Evolutionary conservation across 495 filamentous ascomycete genomes (phyloP).

Genomic region (Aspergillus sclerotioniger): DNA sequence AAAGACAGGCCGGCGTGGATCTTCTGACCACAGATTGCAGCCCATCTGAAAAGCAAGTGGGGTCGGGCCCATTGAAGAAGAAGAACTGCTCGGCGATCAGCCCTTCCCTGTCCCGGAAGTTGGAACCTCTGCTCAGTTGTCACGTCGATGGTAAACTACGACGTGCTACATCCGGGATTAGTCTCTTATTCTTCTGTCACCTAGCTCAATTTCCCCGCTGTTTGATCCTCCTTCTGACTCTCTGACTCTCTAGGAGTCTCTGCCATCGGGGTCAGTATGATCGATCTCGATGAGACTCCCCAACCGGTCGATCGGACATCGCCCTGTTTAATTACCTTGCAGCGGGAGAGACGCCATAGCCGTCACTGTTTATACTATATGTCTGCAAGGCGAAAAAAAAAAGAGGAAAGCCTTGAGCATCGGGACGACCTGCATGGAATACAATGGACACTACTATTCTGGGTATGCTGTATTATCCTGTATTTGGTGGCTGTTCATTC

Average conservation of each 20-base stretch:
- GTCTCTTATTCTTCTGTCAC: conserved; percentile 6
- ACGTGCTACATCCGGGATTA: conserved; percentile 5
- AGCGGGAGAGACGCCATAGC: conserved; percentile 24
- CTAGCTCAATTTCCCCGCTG: not conserved
- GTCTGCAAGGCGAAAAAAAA: not conserved
- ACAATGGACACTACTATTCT: too few species aligned
- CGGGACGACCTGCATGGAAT: not conserved
- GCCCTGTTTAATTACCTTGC: conserved; percentile 16
- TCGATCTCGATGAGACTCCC: conserved; percentile 10
- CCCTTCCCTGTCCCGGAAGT: conserved; percentile 18
- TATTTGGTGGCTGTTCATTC: not conserved
- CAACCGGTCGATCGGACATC: conserved; percentile 8
- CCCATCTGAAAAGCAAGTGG: conserved; percentile 11
- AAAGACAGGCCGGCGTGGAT: conserved; percentile 12
- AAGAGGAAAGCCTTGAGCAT: too few species aligned
- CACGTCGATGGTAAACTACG: not conserved
- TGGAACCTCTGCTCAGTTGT: conserved; percentile 13
- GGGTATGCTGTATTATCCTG: not conserved
- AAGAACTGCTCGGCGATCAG: conserved; percentile 23
- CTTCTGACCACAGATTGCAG: conserved; percentile 10
- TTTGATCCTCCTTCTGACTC: not conserved
- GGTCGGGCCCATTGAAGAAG: conserved; percentile 15
- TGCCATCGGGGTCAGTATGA: not conserved
- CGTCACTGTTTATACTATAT: conserved; percentile 10
- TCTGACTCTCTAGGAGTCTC: not conserved